Percentiles rank a stretch among this genome's conserved stretches.
These are phyloP conservation scores for Xylariaceae sp. DNA, from an alignment of 2,329 filamentous ascomycete species.

Conservation along the genomic window DNA sequence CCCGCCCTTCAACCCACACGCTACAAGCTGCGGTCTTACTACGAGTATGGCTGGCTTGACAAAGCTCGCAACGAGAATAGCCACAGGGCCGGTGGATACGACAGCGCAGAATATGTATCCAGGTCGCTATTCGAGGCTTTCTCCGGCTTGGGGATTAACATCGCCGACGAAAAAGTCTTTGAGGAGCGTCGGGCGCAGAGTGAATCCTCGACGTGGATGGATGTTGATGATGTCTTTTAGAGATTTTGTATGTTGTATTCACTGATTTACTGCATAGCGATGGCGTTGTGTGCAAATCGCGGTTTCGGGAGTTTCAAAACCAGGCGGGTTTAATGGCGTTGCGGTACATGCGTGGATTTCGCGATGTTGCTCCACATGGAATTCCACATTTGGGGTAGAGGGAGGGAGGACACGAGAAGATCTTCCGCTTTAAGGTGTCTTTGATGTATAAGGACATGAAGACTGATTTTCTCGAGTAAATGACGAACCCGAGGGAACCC, in stretches of 20 bases:
- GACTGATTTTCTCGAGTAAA: too few species aligned
- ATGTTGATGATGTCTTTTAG: constrained; percentile 44
- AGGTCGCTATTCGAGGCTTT: constrained; percentile 86
- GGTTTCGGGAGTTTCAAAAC: background rate
- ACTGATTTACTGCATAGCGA: too few species aligned
- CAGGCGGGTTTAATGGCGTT: too few species aligned
- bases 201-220: constrained; percentile 38
- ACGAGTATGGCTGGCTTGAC: constrained; percentile 72
- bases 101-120: constrained; percentile 74
- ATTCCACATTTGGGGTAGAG: too few species aligned
- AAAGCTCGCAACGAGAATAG: constrained; percentile 60
- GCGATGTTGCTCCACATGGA: too few species aligned
- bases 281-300: too few species aligned
- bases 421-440: too few species aligned
- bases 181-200: constrained; percentile 34
- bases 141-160: constrained; percentile 79
- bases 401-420: too few species aligned
- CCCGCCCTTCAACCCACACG: constrained; percentile 56
- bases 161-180: constrained; percentile 67
- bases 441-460: too few species aligned
- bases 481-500: too few species aligned
- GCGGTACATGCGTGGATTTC: too few species aligned
- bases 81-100: constrained; percentile 77
- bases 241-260: background rate
- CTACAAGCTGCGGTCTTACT: constrained; percentile 62